Percentiles rank a stretch among this genome's conserved stretches.
phyloP scores from a whole-genome alignment of 495 filamentous ascomycete genomes.

The Polyplosphaeria fusca region DNA sequence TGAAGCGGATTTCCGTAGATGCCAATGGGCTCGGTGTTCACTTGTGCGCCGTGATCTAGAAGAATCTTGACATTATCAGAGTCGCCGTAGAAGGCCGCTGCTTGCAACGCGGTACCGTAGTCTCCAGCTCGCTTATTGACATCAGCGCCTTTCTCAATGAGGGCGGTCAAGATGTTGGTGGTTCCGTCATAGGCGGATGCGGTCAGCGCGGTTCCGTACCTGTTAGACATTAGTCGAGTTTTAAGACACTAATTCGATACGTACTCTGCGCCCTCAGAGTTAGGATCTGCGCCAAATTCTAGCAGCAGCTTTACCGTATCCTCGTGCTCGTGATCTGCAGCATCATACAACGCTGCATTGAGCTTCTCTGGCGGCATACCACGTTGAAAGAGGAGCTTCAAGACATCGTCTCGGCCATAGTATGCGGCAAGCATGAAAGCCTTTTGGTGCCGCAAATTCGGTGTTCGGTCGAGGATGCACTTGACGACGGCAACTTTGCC shows the following conservation, averaged over 20 bases:
- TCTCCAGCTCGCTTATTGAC: constrained; percentile 25
- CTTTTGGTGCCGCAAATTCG: constrained; percentile 11
- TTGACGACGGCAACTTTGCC: constrained; percentile 8
- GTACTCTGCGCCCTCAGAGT: constrained; percentile 21
- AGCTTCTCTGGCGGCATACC: constrained; percentile 8
- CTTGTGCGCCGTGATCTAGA: constrained; percentile 7
- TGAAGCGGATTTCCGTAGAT: constrained; percentile 21
- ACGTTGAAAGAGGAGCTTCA: constrained; percentile 10
- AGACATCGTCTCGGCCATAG: constrained; percentile 18
- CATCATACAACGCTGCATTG: constrained; percentile 16
- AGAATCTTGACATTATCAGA: constrained; percentile 16
- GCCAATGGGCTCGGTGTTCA: constrained; percentile 9
- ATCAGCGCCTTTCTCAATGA: constrained; percentile 26
- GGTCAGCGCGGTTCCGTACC: constrained; percentile 26
- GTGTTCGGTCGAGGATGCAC: constrained; percentile 8
- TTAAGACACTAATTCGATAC: neutral
- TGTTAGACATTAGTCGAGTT: neutral
- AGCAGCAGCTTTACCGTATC: constrained; percentile 24
- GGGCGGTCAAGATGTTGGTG: constrained; percentile 3
- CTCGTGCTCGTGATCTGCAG: constrained; percentile 16
- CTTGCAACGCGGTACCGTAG: constrained; percentile 30
- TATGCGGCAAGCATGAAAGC: constrained; percentile 17
- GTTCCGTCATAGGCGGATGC: constrained; percentile 20
- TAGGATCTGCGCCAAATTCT: constrained; percentile 14
- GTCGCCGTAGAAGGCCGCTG: constrained; percentile 17